Percentiles rank a stretch among this genome's conserved stretches.
Evolutionary conservation across 2,329 filamentous ascomycete genomes (phyloP).

Genomic region (Fusarium falciforme): DNA sequence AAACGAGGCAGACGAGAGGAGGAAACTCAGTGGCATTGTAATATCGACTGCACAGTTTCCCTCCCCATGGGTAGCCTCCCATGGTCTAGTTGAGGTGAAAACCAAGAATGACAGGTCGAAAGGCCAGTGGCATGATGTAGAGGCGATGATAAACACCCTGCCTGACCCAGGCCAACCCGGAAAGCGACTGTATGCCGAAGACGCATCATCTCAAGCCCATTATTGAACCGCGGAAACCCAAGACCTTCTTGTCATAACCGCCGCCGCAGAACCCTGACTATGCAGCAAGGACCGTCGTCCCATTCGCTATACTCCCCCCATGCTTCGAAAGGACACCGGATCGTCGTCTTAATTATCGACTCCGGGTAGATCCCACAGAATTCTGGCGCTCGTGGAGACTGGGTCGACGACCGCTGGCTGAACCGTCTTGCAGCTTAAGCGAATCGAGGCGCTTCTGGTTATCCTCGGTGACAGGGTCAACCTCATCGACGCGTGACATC

Average conservation of each 20-base stretch:
- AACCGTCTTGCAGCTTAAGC: conserved; percentile 86
- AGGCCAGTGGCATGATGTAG: conserved; percentile 15
- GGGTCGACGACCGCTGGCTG: conserved; percentile 63
- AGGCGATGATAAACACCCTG: conserved; percentile 17
- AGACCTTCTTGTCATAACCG: conserved; percentile 34
- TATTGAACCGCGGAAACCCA: conserved; percentile 36
- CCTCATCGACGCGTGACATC: conserved; percentile 74
- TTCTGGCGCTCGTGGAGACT: conserved; percentile 69
- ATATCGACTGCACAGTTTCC: conserved; percentile 22
- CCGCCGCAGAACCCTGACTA: conserved; percentile 21
- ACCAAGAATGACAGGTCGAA: conserved; percentile 30
- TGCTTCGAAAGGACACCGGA: conserved; percentile 18
- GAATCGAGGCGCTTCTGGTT: conserved; percentile 90
- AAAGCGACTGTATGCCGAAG: conserved; percentile 30
- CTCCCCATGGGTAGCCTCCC: conserved; percentile 2
- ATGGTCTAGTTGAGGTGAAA: conserved; percentile 29
- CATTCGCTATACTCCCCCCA: conserved; percentile 8
- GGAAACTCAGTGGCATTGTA: conserved; percentile 31
- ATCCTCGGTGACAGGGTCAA: conserved; percentile 83
- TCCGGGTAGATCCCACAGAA: conserved; percentile 66
- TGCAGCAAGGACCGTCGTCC: conserved; percentile 29
- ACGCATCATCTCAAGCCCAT: conserved; percentile 37
- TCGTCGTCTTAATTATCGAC: conserved; percentile 55
- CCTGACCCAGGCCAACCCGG: conserved; percentile 18
- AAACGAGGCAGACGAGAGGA: conserved; percentile 2